phyloP scores from a whole-genome alignment of 352 stramenopile species.

The Globisporangium parvum region DNA sequence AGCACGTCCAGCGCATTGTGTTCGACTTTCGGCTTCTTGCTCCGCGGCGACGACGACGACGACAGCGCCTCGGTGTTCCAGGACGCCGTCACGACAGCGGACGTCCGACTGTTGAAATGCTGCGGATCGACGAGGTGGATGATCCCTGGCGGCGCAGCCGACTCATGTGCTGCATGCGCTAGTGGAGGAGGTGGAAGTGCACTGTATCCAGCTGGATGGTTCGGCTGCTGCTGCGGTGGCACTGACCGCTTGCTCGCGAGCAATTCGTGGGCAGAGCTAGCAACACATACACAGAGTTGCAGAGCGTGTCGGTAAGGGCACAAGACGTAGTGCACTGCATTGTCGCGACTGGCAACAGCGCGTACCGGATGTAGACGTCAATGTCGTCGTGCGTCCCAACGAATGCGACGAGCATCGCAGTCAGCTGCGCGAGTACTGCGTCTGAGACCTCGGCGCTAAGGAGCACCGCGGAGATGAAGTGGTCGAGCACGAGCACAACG shows the following conservation, averaged over 20 bases:
- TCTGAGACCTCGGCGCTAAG: conserved; percentile 34
- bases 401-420: conserved; percentile 32
- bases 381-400: conserved; percentile 34
- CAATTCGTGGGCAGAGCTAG: conserved; percentile 33
- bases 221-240: conserved; percentile 4
- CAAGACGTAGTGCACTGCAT: background rate
- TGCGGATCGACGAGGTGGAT: conserved; percentile 16
- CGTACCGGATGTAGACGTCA: conserved; percentile 52
- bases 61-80: background rate
- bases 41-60: conserved; percentile 21
- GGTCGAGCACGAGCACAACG: conserved; percentile 55
- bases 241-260: conserved; percentile 25
- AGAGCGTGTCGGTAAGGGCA: background rate
- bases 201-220: too few species aligned
- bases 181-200: too few species aligned
- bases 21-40: conserved; percentile 32
- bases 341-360: too few species aligned
- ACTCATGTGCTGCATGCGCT: too few species aligned
- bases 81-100: background rate
- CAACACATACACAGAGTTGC: background rate
- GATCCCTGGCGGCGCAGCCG: background rate
- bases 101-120: conserved; percentile 11
- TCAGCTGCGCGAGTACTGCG: conserved; percentile 29
- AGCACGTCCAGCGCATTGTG: conserved; percentile 17
- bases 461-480: conserved; percentile 65